Evolutionary conservation across 441 rosid genomes (phyloP), one percentile per base, ranked within the genome.

Genomic region (Pelargonium exstipulatum): DNA sequence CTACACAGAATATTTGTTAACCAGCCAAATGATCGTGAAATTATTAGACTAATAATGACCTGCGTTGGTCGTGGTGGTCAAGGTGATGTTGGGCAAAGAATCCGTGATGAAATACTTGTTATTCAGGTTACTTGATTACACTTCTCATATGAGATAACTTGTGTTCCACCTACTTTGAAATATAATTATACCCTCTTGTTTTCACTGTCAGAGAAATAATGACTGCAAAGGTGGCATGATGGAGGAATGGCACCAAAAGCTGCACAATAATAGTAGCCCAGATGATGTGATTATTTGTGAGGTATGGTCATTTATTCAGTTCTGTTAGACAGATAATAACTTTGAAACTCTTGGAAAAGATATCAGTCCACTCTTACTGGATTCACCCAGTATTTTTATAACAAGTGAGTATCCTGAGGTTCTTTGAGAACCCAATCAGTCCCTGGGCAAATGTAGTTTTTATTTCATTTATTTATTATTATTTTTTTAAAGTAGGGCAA

Each of bases 191-290:
- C 40, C 24, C 71, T 64, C 61, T 40, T 46, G 73, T 37, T 75
- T 7, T 63, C 64, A 60, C 62, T 26, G 53, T 61, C 76, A 88
- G 91, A 88, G 91, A 78, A 88, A 88, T 64, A 85, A 84, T 68
- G 82, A 77, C 66, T 86, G 90, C 84, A 85, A 84, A 79, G 71
- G 80, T 65, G 90, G 89, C 66, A 86, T 86, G 90, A 88, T 88
- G 89, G 93, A 88, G 82, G 93, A 88, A 70, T 85, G 91, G 94
- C 91, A 88, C 80, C 91, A 88, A 79, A 86, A 88, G 84, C 69
- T 88, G 82, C 91, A 88, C 73, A 88, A 88, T 64, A 86, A 86
- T 71, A 85, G 83, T 69, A 86, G 89, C 74, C 81, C 89, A 49
- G 94, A 85, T 85, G 94, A 86, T 76, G 83, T 88, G 51, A 79